Percentiles rank a stretch among this genome's conserved stretches.
Evolutionary conservation across 495 filamentous ascomycete genomes (phyloP).

Genomic region (Lasiosphaeria hispida): DNA sequence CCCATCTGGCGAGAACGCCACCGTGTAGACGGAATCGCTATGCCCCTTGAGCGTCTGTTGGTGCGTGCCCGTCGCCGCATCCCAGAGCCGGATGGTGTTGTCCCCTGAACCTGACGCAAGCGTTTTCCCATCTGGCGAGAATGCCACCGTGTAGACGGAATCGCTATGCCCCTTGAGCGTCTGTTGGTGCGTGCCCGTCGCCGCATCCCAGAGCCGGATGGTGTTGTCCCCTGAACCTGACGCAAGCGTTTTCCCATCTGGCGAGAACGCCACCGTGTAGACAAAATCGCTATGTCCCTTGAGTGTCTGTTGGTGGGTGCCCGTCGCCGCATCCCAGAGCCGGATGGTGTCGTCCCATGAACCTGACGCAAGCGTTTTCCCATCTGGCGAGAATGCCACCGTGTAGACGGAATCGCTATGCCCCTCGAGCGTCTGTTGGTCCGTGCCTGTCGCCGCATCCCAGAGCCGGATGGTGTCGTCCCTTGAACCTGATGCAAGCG

Average conservation of each 20-base stretch:
- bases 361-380: slow-evolving; percentile 16
- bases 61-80: slow-evolving; percentile 7
- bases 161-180: slow-evolving; percentile 16
- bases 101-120: slow-evolving; percentile 24
- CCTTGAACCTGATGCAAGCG: slow-evolving; percentile 29
- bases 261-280: slow-evolving; percentile 1
- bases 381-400: slow-evolving; percentile 40
- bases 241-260: slow-evolving; percentile 17
- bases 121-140: slow-evolving; percentile 35
- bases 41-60: slow-evolving; percentile 8
- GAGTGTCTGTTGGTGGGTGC: neutral
- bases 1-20: slow-evolving; percentile 12
- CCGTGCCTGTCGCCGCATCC: slow-evolving; percentile 25
- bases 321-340: slow-evolving; percentile 13
- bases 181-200: slow-evolving; percentile 12
- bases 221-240: slow-evolving; percentile 32
- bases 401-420: slow-evolving; percentile 15
- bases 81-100: slow-evolving; percentile 15
- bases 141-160: slow-evolving; percentile 27
- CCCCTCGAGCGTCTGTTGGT: slow-evolving; percentile 9
- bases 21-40: neutral
- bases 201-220: slow-evolving; percentile 36
- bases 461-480: slow-evolving; percentile 38
- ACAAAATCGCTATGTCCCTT: slow-evolving; percentile 4
- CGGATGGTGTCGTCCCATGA: slow-evolving; percentile 23